Percentiles rank a stretch among this genome's conserved stretches.
Conservation (phyloP, 768 basidiomycete genomes). For the Tulasnella sp. region DNA sequence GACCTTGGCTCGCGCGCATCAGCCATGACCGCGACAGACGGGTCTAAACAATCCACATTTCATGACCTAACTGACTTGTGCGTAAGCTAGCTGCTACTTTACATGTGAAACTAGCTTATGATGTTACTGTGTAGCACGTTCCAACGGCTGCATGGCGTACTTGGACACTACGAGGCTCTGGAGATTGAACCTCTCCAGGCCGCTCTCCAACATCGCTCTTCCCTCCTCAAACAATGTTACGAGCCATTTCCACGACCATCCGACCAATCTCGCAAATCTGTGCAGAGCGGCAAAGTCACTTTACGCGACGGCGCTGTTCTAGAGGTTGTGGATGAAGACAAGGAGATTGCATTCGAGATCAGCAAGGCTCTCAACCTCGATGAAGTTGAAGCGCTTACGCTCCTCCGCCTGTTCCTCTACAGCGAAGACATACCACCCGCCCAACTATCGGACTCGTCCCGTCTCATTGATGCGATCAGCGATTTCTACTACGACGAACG, state of each 20-base stretch:
- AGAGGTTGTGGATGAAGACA: constrained; percentile 55
- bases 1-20: not conserved
- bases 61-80: constrained; percentile 8
- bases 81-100: not conserved
- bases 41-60: not conserved
- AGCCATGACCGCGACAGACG: not conserved
- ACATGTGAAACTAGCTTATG: not conserved
- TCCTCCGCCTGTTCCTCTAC: constrained; percentile 67
- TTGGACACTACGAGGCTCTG: constrained; percentile 1
- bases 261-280: constrained; percentile 48
- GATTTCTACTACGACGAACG: constrained; percentile 77
- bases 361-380: constrained; percentile 66
- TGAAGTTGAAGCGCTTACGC: constrained; percentile 62
- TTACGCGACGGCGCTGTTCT: constrained; percentile 54
- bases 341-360: constrained; percentile 58
- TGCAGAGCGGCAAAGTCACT: constrained; percentile 56
- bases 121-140: constrained; percentile 4
- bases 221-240: constrained; percentile 44
- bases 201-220: constrained; percentile 41
- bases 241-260: constrained; percentile 62
- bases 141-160: constrained; percentile 6
- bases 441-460: not conserved
- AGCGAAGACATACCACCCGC: constrained; percentile 30
- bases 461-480: constrained; percentile 54
- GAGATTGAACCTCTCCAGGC: constrained; percentile 5